phyloP scores from a whole-genome alignment of 768 basidiomycete species.

The Boletus tomentosulus region DNA sequence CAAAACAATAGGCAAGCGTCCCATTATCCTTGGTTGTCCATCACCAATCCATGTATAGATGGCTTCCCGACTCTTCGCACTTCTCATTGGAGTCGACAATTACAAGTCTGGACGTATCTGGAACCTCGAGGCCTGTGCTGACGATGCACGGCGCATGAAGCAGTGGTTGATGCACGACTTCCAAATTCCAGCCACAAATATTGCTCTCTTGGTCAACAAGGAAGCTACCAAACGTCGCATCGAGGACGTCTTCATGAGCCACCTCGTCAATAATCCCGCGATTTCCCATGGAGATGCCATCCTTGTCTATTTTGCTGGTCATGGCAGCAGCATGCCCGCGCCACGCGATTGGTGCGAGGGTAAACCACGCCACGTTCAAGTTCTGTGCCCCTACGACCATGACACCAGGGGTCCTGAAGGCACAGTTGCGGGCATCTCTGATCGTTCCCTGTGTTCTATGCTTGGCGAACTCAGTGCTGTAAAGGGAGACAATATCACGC shows the following conservation, averaged over 20 bases:
- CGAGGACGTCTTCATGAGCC: constrained; percentile 56
- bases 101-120: constrained; percentile 63
- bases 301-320: constrained; percentile 70
- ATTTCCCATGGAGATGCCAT: constrained; percentile 63
- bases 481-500: constrained; percentile 68
- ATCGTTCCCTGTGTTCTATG: constrained; percentile 61
- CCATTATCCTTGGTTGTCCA: background rate
- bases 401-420: constrained; percentile 46
- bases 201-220: constrained; percentile 52
- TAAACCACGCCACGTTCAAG: constrained; percentile 43
- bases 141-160: constrained; percentile 57
- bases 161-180: constrained; percentile 56
- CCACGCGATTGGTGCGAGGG: constrained; percentile 57
- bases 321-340: constrained; percentile 56
- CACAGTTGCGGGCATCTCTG: constrained; percentile 59
- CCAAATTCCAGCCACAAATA: constrained; percentile 54
- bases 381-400: constrained; percentile 65
- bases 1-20: constrained; percentile 9
- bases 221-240: constrained; percentile 60
- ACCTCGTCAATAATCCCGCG: constrained; percentile 57
- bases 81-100: constrained; percentile 65
- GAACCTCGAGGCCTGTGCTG: constrained; percentile 62
- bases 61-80: constrained; percentile 52
- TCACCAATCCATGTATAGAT: constrained; percentile 28
- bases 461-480: constrained; percentile 48